Evolutionary conservation across 148 eudicot genomes (phyloP), one percentile per base, ranked within the genome.

Genomic region (Tetragonia tetragonoides): DNA sequence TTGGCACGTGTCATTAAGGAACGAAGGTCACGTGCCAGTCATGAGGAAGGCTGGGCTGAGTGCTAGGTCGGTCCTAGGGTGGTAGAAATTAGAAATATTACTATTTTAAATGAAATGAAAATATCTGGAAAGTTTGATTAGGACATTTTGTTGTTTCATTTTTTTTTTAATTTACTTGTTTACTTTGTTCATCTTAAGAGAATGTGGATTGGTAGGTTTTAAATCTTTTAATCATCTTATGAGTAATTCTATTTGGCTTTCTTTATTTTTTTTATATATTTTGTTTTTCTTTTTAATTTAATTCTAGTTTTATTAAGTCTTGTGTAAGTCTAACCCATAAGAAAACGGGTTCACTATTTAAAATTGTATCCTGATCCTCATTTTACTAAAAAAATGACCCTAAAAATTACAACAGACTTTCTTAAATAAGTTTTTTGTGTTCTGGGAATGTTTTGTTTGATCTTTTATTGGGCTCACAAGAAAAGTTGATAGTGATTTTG

Each of bases 31-130:
- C 79, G 85, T 46, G 81, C 67, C 23, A 78, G 72, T 75, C 68
- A 80, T 76, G 83, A 81, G 80, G 94, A 90, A 79, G 90, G 92
- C 18, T 90, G 94, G 94, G 92, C 89, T 42, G 94, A 90, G 66
- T 78, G 81, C 66, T 78, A 75, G 34, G n/a, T n/a, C n/a, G n/a
- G n/a, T n/a, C n/a, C n/a, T n/a, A n/a, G n/a, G n/a, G 34, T 28
- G 34, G 34, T 28, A 28, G 34, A 28, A 28, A 28, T 28, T 28
- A 28, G 34, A 28, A 28, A 28, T 28, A 28, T 28, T 41, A 49
- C 18, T 20, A 4, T 24, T 2, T 24, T 2, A 37, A 20, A 7
- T 14, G 7, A 57, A 68, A 40, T 12, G 57, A 23, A 53, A 21
- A 38, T 28, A 66, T 38, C 5, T 7, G 5, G 54, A 68, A 28